Conservation (phyloP, 257 asterid species). For the Solanum corneliomulleri region DNA sequence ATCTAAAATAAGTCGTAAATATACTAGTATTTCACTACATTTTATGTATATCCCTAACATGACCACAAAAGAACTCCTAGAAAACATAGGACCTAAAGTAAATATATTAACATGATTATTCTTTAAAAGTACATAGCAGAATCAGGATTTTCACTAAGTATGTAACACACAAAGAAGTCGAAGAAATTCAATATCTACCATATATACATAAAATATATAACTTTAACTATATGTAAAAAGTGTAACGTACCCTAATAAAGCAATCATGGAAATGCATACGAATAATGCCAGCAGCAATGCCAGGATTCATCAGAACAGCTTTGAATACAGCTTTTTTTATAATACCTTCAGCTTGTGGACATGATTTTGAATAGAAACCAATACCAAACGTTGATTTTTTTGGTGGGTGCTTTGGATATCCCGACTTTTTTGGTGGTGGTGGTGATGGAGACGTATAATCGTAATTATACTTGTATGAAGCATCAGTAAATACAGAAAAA, state of each 20-base stretch:
- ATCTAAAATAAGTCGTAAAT: no score
- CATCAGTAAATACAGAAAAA: not conserved
- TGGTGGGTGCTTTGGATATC: not conserved
- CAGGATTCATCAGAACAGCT: not conserved
- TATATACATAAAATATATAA: not conserved
- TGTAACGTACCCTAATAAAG: not conserved
- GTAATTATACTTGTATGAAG: not conserved
- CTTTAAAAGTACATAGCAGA: no score
- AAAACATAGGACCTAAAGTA: not conserved
- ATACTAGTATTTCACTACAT: not conserved
- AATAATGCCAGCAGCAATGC: not conserved
- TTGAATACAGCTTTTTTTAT: not conserved
- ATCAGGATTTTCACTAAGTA: not conserved
- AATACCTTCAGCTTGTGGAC: slow-evolving; percentile 1
- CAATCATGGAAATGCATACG: slow-evolving; percentile 6
- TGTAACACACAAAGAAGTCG: no score
- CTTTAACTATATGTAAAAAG: not conserved
- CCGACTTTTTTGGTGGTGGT: not conserved
- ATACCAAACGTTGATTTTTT: not conserved
- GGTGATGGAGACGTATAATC: not conserved
- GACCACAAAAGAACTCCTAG: not conserved
- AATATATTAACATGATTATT: not conserved
- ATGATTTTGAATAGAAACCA: not conserved
- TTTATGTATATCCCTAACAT: not conserved
- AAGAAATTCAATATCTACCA: no score